Evolutionary conservation across 768 basidiomycete species (phyloP).

Genomic region (Roridomyces roridus): DNA sequence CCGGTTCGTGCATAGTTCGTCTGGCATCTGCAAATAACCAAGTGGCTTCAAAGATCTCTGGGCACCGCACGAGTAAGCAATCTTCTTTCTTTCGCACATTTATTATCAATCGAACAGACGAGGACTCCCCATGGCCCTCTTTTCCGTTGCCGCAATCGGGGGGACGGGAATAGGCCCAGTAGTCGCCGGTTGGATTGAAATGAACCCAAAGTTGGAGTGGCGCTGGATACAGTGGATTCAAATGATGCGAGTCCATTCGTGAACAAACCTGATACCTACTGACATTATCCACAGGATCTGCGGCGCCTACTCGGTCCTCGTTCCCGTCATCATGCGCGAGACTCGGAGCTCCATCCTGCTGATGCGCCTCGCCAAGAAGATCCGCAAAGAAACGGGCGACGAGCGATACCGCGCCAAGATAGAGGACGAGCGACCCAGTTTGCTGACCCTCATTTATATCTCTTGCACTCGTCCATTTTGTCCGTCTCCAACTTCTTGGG

Average conservation of each 20-base stretch:
- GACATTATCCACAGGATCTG: conserved; percentile 44
- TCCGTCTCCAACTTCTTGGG: conserved; percentile 42
- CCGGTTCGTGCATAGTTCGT: too few relatives aligned
- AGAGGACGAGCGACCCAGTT: conserved; percentile 51
- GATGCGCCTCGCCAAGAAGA: conserved; percentile 50
- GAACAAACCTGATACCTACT: conserved; percentile 5
- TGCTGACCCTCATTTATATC: conserved; percentile 55
- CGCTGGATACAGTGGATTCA: conserved; percentile 74
- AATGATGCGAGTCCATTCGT: conserved; percentile 43
- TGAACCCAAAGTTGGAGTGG: conserved; percentile 52
- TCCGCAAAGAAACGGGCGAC: conserved; percentile 59
- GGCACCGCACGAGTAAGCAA: conserved; percentile 47
- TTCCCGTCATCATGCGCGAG: conserved; percentile 57
- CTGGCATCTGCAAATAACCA: too few relatives aligned
- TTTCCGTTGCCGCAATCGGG: conserved; percentile 53
- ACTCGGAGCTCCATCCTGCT: conserved; percentile 67
- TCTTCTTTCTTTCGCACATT: neutral
- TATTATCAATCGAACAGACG: conserved; percentile 41
- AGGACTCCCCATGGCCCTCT: conserved; percentile 64
- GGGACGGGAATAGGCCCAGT: conserved; percentile 59
- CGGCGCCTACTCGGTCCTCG: conserved; percentile 44
- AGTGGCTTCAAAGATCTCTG: conserved; percentile 44
- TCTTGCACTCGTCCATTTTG: conserved; percentile 60
- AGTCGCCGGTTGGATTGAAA: conserved; percentile 58
- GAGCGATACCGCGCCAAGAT: conserved; percentile 50